These are phyloP conservation scores for Chrysoporthe cubensis DNA, from an alignment of 2,329 filamentous ascomycete species.

Conservation along the genomic window DNA sequence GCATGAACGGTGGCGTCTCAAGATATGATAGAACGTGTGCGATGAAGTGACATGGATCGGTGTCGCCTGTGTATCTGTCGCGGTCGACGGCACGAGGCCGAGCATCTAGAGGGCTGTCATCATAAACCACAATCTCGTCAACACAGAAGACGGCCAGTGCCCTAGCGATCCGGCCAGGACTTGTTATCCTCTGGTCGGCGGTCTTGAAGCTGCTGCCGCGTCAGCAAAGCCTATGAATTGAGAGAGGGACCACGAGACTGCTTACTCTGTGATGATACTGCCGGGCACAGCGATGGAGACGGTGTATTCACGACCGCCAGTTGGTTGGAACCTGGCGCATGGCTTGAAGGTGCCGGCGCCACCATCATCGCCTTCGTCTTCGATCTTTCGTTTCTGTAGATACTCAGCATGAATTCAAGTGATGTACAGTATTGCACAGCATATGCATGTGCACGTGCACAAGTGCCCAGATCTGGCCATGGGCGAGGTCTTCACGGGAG, in stretches of 20 bases:
- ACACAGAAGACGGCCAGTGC: constrained; percentile 82
- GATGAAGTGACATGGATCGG: constrained; percentile 79
- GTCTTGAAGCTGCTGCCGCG: constrained; percentile 62
- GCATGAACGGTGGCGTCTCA: constrained; percentile 82
- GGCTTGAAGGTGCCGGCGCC: constrained; percentile 65
- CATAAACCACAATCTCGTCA: constrained; percentile 82
- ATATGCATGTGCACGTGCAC: not conserved
- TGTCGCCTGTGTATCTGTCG: constrained; percentile 66
- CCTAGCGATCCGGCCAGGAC: constrained; percentile 77
- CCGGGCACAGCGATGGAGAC: constrained; percentile 78
- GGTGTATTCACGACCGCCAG: constrained; percentile 69
- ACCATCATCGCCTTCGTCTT: constrained; percentile 39
- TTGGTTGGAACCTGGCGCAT: constrained; percentile 69
- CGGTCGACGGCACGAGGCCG: constrained; percentile 54
- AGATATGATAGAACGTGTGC: constrained; percentile 79
- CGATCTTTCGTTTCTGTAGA: constrained; percentile 56
- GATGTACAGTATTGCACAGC: not conserved
- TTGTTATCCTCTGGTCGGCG: constrained; percentile 74
- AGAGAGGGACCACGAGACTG: constrained; percentile 19
- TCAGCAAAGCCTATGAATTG: not conserved
- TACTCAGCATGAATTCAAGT: constrained; percentile 23
- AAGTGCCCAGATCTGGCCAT: not conserved
- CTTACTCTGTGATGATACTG: constrained; percentile 75
- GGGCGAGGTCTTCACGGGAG: not conserved
- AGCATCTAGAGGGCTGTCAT: constrained; percentile 62